Conservation (phyloP, 345 rosid genomes). For the Citrus medica region DNA sequence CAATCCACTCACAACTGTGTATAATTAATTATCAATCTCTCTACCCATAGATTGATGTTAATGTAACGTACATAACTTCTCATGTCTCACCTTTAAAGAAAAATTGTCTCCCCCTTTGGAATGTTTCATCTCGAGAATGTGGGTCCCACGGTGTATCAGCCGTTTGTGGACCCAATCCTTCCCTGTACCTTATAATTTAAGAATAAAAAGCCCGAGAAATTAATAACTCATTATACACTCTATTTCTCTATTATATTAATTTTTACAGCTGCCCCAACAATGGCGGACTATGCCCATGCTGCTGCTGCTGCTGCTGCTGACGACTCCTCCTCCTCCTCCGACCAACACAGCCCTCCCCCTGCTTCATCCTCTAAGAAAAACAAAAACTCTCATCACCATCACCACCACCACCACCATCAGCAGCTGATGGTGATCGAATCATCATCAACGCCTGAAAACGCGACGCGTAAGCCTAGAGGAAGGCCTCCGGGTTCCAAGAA, state of each 20-base stretch:
- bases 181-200: no score
- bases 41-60: no score
- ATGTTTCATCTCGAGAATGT: no score
- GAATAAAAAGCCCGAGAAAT: neutral
- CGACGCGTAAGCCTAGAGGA: slow-evolving; percentile 37
- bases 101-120: no score
- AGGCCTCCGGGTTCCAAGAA: slow-evolving; percentile 61
- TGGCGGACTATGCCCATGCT: slow-evolving; percentile 31
- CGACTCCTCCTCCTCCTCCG: slow-evolving; percentile 34
- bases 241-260: neutral
- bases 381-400: neutral
- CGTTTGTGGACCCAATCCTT: no score
- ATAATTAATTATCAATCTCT: no score
- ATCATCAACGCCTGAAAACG: neutral
- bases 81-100: no score
- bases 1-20: no score
- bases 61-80: no score
- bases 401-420: neutral
- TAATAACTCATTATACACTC: no score
- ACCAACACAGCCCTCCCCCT: slow-evolving; percentile 19
- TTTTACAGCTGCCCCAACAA: neutral
- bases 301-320: slow-evolving; percentile 1
- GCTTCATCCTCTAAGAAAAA: neutral
- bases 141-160: no score
- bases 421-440: slow-evolving; percentile 4